Base-by-base conservation (phyloP, 768 basidiomycete genomes). In the Pleurotus cornucopiae region DNA sequence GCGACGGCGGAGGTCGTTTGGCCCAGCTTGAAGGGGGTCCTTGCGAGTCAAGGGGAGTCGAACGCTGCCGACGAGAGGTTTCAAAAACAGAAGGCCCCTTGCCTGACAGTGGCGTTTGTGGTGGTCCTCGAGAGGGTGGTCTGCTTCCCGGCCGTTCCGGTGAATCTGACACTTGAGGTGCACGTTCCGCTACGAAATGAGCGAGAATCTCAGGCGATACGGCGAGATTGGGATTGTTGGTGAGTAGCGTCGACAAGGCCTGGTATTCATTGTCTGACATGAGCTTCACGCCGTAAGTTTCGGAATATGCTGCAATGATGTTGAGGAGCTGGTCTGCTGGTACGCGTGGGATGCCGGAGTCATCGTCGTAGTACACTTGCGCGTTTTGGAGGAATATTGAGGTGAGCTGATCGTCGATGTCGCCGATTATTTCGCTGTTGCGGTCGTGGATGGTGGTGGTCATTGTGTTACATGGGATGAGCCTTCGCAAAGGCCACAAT, bases 11-110 rank as follows among this genome's bases (percentile, higher is more conserved):
- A 13, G 75, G 71, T 3, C 88, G 81, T 59, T 82, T 85, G 25
- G 79, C 65, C 86, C 89, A 91, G 61, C 87, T 91, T 2, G 90
- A 90, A 0, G 91, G 91, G 1, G 87, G 82, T 77, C 16, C 91
- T 80, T 65, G 90, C 89, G 57, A 91, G 72, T 26, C 80, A 76
- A 46, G 85, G 79, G 0, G 80, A 76, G 62, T 92, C 90, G 60
- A 92, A 87, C 51, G 51, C 41, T 53, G 51, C 25, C 51, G 34
- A 39, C 51, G 20, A 34, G 30, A 34, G 7, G 30, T 34, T 37
- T 53, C 51, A 12, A 53, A 53, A 3, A 83, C 82, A 0, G 88
- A 89, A 34, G 78, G 62, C 59, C 54, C 39, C 60, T 63, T 69
- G 3, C 77, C 77, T 3, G 81, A 78, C 59, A 72, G 73, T 6